A percentile compares a stretch with the other conserved stretches of the same genome.
phyloP scores from a whole-genome alignment of 1,284 basidiomycete species.

The Puccinia horiana region DNA sequence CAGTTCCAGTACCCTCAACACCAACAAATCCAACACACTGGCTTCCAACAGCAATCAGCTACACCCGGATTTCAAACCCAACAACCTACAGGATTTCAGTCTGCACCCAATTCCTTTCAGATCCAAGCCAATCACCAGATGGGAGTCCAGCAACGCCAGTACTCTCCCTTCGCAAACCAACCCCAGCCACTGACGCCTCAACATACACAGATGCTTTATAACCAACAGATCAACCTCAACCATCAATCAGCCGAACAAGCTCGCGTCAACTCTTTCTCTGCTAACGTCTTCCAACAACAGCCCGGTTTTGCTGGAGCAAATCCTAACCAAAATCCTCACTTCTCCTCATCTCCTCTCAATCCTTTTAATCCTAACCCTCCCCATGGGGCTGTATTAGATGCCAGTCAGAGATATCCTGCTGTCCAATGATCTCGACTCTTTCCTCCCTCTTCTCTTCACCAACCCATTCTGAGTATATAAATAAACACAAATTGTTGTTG shows the following conservation, averaged over 20 bases:
- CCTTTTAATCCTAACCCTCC: constrained; percentile 46
- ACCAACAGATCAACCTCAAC: constrained; percentile 38
- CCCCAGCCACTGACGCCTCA: constrained; percentile 43
- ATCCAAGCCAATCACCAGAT: constrained; percentile 18
- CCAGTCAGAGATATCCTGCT: constrained; percentile 43
- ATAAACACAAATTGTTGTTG: too few relatives aligned
- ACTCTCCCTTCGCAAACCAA: background rate
- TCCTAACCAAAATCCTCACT: background rate
- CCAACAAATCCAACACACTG: constrained; percentile 18
- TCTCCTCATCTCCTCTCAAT: constrained; percentile 31
- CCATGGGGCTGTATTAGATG: constrained; percentile 43
- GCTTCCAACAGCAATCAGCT: constrained; percentile 19
- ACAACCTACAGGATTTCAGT: constrained; percentile 24
- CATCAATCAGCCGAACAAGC: constrained; percentile 40
- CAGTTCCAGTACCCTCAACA: constrained; percentile 17
- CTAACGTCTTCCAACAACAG: constrained; percentile 46
- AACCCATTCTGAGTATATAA: too few relatives aligned
- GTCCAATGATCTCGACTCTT: constrained; percentile 15
- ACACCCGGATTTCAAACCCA: constrained; percentile 21
- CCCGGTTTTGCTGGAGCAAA: background rate
- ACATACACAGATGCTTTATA: constrained; percentile 41
- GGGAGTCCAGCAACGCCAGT: background rate
- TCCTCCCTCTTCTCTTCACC: background rate
- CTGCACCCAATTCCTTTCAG: background rate
- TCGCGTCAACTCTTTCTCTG: constrained; percentile 37